Conservation (phyloP, 768 basidiomycete species). For the Suillus paluster region DNA sequence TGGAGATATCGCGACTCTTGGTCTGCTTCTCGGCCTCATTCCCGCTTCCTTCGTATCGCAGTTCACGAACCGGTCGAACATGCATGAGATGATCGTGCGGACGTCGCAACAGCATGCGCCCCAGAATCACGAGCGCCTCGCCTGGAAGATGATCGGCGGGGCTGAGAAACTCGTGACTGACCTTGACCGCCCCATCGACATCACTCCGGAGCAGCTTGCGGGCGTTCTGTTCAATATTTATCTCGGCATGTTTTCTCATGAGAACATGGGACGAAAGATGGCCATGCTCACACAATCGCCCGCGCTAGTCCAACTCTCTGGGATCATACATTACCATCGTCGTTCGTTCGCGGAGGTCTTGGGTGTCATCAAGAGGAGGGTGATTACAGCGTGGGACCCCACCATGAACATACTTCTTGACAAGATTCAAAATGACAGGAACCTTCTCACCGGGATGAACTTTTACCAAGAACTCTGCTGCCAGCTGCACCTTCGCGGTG, state of each 20-base stretch:
- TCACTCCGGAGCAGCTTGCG: constrained; percentile 27
- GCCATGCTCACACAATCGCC: constrained; percentile 12
- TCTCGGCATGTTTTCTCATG: constrained; percentile 33
- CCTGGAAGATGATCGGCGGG: constrained; percentile 26
- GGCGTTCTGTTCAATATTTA: constrained; percentile 32
- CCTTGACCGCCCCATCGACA: constrained; percentile 2
- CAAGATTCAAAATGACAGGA: constrained; percentile 13
- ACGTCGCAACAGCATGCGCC: background rate
- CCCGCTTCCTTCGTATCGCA: constrained; percentile 30
- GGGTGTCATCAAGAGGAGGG: constrained; percentile 39
- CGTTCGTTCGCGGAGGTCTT: constrained; percentile 52
- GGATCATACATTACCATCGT: constrained; percentile 49
- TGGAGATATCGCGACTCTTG: constrained; percentile 31
- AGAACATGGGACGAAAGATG: constrained; percentile 22
- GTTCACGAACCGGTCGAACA: constrained; percentile 33
- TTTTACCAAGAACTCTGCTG: constrained; percentile 52
- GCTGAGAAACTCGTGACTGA: background rate
- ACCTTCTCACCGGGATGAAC: constrained; percentile 29
- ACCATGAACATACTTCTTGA: constrained; percentile 42
- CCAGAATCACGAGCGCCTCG: constrained; percentile 28
- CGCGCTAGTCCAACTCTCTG: constrained; percentile 11
- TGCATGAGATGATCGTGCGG: constrained; percentile 21
- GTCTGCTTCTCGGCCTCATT: constrained; percentile 29
- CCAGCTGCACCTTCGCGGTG: constrained; percentile 45
- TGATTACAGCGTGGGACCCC: constrained; percentile 46